phyloP scores from a whole-genome alignment of 1,284 basidiomycete genomes.

The Austroboletus sp. region DNA sequence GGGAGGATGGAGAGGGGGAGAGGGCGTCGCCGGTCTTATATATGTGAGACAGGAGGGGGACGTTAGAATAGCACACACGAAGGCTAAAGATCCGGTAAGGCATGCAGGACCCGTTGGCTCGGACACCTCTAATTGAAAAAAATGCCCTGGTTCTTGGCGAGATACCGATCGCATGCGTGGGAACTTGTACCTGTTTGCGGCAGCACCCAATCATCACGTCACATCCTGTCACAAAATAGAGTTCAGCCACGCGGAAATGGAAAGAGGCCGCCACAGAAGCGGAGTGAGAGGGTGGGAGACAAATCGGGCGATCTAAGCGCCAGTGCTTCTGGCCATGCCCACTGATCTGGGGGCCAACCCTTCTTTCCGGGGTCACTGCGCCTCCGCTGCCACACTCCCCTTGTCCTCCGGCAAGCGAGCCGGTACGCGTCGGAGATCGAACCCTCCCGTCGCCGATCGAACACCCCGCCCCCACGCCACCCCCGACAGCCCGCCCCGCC shows the following conservation, averaged over 20 bases:
- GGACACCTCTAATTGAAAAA: constrained; percentile 37
- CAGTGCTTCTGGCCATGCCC: not conserved
- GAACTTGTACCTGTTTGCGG: constrained; percentile 16
- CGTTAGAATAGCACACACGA: constrained; percentile 17
- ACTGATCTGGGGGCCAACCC: constrained; percentile 16
- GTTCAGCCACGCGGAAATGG: constrained; percentile 33
- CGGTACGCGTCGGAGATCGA: constrained; percentile 5
- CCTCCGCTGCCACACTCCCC: not conserved
- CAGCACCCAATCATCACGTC: constrained; percentile 11
- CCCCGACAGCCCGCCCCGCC: not conserved
- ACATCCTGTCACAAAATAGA: constrained; percentile 16
- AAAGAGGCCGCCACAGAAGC: constrained; percentile 30
- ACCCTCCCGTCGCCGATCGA: constrained; percentile 7
- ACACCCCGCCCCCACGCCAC: constrained; percentile 1
- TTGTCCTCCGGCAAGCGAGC: not conserved
- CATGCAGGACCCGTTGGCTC: constrained; percentile 32
- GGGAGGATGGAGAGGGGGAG: constrained; percentile 3
- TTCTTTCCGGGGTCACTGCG: constrained; percentile 9
- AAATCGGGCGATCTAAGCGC: constrained; percentile 27
- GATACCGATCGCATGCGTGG: constrained; percentile 27
- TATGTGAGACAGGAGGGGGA: constrained; percentile 25
- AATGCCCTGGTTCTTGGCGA: constrained; percentile 26
- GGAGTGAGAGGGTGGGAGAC: constrained; percentile 29
- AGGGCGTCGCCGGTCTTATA: constrained; percentile 19
- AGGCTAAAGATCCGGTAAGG: constrained; percentile 41